Evolutionary conservation across 2,329 filamentous ascomycete species (phyloP), one percentile per base, ranked within the genome.

Genomic region (Penicillium sp.): DNA sequence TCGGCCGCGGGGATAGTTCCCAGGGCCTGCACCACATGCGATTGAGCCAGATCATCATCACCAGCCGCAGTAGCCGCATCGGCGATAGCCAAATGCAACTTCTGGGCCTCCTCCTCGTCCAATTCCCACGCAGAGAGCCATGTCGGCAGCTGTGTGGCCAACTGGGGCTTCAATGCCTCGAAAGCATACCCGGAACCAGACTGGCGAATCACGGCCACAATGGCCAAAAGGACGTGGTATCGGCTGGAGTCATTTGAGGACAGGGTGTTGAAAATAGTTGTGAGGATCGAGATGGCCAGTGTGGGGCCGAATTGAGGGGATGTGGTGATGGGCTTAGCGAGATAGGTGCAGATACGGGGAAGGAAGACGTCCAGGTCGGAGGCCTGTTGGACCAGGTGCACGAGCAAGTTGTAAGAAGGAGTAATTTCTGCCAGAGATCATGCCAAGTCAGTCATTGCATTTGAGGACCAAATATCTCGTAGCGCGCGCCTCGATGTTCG

Each of bases 181-280:
- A 87, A 98, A 65, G 87, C 77, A 61, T 76, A 71, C 54, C 81
- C 73, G 30, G 86, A 79, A 59, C 77, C 73, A 55, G 83, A 76
- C 41, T 72, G 67, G 62, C 83, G 83, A 64, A 95, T 79, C 55
- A 95, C 85, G 55, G 82, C 82, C 48, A 96, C 70, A 54, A 95
- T 88, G 58, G 88, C 80, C 64, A 92, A 76, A 59, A 98, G 85
- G 43, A 98, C 87, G 62, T 95, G 84, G 69, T 84, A 95, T 45
- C 92, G 82, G 60, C 85, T 77, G 38, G 86, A 82, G 61, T 88
- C 83, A 58, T 81, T 73, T 45, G 81, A 71, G 52, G 81, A 71
- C 52, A 96, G 77, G 51, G 93, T 83, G 76, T 98, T 98, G 82
- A 96, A 98, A 60, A 98, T 80, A 56, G 89, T 95, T 61, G 86